Percentiles rank a stretch among this genome's conserved stretches.
Evolutionary conservation across 331 rosid genomes (phyloP).

Genomic region (Quercus tomentella): DNA sequence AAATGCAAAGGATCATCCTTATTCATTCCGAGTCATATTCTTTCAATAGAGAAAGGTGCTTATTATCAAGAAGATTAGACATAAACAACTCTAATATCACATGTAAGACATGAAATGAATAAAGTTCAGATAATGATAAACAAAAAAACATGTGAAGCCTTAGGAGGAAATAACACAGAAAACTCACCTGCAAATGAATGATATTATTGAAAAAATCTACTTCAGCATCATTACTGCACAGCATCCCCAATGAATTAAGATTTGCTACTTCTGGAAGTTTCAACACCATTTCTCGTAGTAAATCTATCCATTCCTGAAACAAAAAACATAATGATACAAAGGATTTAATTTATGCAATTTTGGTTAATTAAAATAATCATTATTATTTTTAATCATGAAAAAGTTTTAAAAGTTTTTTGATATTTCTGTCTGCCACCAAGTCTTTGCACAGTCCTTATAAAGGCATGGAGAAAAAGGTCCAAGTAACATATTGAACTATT

Average conservation of each 20-base stretch:
- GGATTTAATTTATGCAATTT: slow-evolving; percentile 4
- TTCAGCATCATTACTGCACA: slow-evolving; percentile 65
- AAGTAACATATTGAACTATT: no score
- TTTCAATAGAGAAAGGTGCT: not conserved
- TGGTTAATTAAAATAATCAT: not conserved
- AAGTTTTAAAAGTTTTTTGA: not conserved
- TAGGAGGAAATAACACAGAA: slow-evolving; percentile 3
- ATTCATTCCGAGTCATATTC: not conserved
- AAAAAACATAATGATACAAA: slow-evolving; percentile 7
- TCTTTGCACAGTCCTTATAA: no score
- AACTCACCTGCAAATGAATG: slow-evolving; percentile 67
- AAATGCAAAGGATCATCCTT: not conserved
- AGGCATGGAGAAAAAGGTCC: no score
- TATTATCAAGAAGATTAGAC: not conserved
- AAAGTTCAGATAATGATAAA: not conserved
- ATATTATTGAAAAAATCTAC: slow-evolving; percentile 72
- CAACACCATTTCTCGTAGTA: slow-evolving; percentile 74
- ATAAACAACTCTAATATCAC: no score
- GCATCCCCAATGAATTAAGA: slow-evolving; percentile 49
- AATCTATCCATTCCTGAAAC: slow-evolving; percentile 83
- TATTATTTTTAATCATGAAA: not conserved
- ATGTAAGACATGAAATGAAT: not conserved
- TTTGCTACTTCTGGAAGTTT: slow-evolving; percentile 68
- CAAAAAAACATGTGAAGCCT: not conserved
- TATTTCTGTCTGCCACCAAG: not conserved